Evolutionary conservation across 2,329 filamentous ascomycete genomes (phyloP), one percentile per base, ranked within the genome.

Genomic region (Penicillium frequentans): DNA sequence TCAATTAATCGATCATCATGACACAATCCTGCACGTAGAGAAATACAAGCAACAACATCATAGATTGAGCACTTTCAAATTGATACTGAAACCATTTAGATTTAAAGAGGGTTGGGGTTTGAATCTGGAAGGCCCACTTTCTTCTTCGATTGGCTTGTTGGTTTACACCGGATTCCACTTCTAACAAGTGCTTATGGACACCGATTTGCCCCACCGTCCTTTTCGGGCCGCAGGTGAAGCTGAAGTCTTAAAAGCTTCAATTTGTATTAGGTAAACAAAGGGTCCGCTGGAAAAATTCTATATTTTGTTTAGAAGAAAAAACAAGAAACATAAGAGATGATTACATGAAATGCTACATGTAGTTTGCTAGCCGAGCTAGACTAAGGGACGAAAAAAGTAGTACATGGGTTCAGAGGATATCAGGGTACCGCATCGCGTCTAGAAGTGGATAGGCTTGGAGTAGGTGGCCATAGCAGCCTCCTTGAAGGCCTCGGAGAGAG

Each of bases 391-490:
- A 62, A 65, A 62, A 67, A 64, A 66, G 63, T 64, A 63, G 60
- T 64, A 68, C 60, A 64, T 55, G 56, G 56, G 57, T 56, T 50
- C 52, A 56, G 54, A 63, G 61, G 60, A 61, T 66, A 67, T 67
- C 62, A 54, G 37, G 57, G 56, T 44, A 37, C 33, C 31, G 57
- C 53, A 13, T 55, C 49, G 60, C 56, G 60, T 65, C 68, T 90
- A 99, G 79, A 90, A 96, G 82, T 99, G 95, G 76, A 99, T 96
- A 65, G 95, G 89, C 83, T 96, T 95, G 71, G 88, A 86, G 81
- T 96, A 92, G 50, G 93, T 97, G 61, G 91, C 90, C 95, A 99
- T 98, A 68, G 95, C 95, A 71, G 95, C 95, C 86, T 99, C 95
- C 85, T 99, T 99, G 86, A 99, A 98, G 45, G 95, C 95, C 82